Evolutionary conservation across 495 filamentous ascomycete species (phyloP), one percentile per base, ranked within the genome.

Genomic region (Lophiotrema nucula): DNA sequence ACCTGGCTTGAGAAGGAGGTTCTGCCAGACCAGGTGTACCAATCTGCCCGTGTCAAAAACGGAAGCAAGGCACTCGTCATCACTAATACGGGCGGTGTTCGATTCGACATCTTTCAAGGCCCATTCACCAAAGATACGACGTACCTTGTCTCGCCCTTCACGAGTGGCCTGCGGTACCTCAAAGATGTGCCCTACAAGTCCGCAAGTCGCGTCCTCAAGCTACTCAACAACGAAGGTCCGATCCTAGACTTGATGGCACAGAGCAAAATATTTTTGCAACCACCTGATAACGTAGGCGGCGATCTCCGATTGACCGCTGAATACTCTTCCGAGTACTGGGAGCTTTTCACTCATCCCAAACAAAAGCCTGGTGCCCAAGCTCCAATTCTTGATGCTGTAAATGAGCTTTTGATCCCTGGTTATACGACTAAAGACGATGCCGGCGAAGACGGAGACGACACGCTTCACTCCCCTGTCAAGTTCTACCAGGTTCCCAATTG

Each of bases 41-140:
- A 62, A 22, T 68, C 27, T 63, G 76, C 48, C n/a, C 54, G 47
- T n/a, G 22, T 51, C 11, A 22, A 24, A n/a, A 13, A 44, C 68
- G 73, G 78, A 13, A 75, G 73, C 19, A 79, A 90, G 12, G 78
- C 81, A 0, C 74, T 97, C 6, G 86, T 84, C 8, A 80, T 97
- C 58, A 73, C 86, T 24, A 98, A 98, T 68, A 95, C 90, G 5
- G 93, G 93, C 10, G 87, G 88, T 2, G 83, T 97, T 53, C 87
- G 93, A 43, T 97, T 97, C 68, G 93, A 98, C 68, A 86, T 98
- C 59, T 96, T 97, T 79, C 80, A 92, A 67, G 95, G 93, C 0
- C 75, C 84, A 1, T 97, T 97, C 62, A 97, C 93, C 0, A 82
- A 79, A 44, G 93, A 98, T 65, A 86, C 85, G 0, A 87, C 84